Conservation (phyloP, 768 basidiomycete genomes). For the Clitopilus passeckerianus region DNA sequence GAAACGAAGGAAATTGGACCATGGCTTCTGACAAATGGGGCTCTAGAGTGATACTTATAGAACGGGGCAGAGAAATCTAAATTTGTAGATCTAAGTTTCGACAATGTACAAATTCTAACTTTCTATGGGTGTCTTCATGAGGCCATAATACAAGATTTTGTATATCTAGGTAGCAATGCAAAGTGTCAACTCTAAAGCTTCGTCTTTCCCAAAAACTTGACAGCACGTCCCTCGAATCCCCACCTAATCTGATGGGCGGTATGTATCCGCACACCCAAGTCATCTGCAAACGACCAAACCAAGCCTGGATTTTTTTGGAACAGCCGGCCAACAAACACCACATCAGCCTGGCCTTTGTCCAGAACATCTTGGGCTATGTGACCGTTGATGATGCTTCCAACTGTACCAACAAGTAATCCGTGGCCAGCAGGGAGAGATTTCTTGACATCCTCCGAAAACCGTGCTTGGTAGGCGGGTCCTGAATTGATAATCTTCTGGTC, state of each 20-base stretch:
- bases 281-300: conserved; percentile 50
- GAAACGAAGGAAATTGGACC: background rate
- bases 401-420: conserved; percentile 37
- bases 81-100: background rate
- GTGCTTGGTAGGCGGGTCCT: conserved; percentile 48
- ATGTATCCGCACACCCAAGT: conserved; percentile 42
- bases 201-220: conserved; percentile 5
- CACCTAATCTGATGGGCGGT: conserved; percentile 52
- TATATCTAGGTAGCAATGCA: too few species aligned
- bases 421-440: conserved; percentile 30
- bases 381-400: conserved; percentile 53
- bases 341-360: conserved; percentile 55
- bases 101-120: background rate
- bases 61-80: too few species aligned
- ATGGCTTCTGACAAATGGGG: too few species aligned
- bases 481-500: conserved; percentile 27
- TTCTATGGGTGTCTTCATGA: background rate
- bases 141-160: background rate
- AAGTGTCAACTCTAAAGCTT: background rate
- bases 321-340: conserved; percentile 44
- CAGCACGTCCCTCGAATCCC: conserved; percentile 38
- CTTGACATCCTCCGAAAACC: conserved; percentile 49
- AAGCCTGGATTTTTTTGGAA: conserved; percentile 59
- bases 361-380: conserved; percentile 55
- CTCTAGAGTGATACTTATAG: background rate